phyloP scores from a whole-genome alignment of 208 protist species.

The Trichomonas tenax region DNA sequence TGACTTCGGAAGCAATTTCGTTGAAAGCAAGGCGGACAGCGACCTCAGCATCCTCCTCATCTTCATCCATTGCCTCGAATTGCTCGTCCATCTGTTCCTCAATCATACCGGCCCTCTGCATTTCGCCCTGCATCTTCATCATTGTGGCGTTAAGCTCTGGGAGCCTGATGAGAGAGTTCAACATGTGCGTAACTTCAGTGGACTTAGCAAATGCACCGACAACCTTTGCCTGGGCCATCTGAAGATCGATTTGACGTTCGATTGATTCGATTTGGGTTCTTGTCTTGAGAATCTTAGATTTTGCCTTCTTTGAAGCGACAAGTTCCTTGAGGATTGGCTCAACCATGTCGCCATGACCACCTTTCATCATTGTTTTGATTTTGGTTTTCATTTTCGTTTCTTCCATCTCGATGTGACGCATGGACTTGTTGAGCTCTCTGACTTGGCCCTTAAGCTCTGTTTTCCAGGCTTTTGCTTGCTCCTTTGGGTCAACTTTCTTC shows the following conservation, averaged over 20 bases:
- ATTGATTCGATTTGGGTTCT: neutral
- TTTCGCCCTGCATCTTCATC: neutral
- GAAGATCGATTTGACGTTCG: neutral
- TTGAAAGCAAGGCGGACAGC: neutral
- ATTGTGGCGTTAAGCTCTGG: neutral
- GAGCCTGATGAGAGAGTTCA: neutral
- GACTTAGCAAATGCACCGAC: neutral
- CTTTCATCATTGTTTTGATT: neutral
- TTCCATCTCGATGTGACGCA: neutral
- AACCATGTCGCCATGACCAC: neutral
- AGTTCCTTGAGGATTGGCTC: neutral
- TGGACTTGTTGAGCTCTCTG: neutral
- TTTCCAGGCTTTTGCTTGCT: conserved; percentile 1
- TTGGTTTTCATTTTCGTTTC: neutral
- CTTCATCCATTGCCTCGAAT: neutral
- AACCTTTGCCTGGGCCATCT: neutral
- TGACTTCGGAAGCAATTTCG: neutral
- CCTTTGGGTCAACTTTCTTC: neutral
- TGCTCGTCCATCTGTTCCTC: neutral
- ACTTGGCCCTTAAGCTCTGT: neutral
- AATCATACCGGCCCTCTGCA: neutral
- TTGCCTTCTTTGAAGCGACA: neutral
- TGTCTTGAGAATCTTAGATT: neutral
- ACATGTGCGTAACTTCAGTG: neutral
- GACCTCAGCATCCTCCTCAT: neutral